phyloP scores from a whole-genome alignment of 306 rosid species.

The Vigna mungo region DNA sequence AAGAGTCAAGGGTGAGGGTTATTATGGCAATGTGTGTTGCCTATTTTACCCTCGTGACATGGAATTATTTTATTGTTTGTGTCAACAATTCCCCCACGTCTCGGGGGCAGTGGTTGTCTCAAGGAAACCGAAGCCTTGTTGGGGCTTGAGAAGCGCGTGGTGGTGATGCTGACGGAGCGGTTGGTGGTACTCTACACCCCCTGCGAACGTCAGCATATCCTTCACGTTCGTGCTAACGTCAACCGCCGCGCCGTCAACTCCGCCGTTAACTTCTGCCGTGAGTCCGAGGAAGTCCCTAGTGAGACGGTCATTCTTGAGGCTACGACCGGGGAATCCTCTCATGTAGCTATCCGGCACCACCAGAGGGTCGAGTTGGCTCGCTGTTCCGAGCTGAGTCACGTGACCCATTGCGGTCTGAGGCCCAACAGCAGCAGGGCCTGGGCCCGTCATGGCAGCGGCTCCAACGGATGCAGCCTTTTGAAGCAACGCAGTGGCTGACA shows the following conservation, averaged over 20 bases:
- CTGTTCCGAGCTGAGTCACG: conserved; percentile 50
- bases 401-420: conserved; percentile 30
- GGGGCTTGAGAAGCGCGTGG: conserved; percentile 51
- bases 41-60: conserved; percentile 38
- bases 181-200: conserved; percentile 51
- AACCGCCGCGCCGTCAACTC: conserved; percentile 11
- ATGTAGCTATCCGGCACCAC: conserved; percentile 24
- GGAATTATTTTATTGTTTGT: background rate
- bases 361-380: conserved; percentile 43
- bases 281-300: conserved; percentile 42
- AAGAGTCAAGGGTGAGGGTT: background rate
- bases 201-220: conserved; percentile 69
- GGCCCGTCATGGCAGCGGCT: conserved; percentile 44
- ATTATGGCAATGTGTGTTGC: background rate
- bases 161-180: conserved; percentile 34
- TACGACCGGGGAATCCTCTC: conserved; percentile 42
- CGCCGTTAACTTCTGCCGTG: conserved; percentile 51
- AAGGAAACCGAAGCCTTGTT: conserved; percentile 62
- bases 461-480: conserved; percentile 85
- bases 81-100: conserved; percentile 59
- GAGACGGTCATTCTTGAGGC: conserved; percentile 49
- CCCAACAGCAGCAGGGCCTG: background rate
- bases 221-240: conserved; percentile 56
- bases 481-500: conserved; percentile 84
- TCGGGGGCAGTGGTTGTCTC: conserved; percentile 60